Evolutionary conservation across 768 basidiomycete species (phyloP).

Genomic region (Hygrophoropsis aurantiaca): DNA sequence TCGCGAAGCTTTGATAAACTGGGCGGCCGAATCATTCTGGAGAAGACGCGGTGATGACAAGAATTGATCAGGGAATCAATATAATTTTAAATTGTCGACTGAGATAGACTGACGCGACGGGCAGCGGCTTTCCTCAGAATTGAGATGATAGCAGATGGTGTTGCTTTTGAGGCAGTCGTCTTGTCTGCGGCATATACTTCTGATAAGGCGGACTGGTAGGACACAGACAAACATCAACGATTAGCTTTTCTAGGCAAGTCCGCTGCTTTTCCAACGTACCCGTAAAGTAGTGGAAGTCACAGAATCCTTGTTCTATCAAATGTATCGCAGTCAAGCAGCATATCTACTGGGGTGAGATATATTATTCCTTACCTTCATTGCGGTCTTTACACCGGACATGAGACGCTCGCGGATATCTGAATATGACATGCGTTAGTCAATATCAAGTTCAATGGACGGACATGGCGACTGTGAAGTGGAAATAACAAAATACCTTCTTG

Average conservation of each 20-base stretch:
- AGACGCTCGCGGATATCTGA: slow-evolving; percentile 56
- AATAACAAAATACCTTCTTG: no score
- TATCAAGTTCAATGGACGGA: no score
- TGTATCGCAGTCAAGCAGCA: slow-evolving; percentile 4
- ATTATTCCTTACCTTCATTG: slow-evolving; percentile 58
- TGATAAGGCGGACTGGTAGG: slow-evolving; percentile 58
- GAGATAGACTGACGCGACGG: slow-evolving; percentile 55
- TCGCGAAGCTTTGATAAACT: slow-evolving; percentile 58
- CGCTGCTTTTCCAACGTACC: slow-evolving; percentile 38
- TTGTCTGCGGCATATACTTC: slow-evolving; percentile 74
- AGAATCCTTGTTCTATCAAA: slow-evolving; percentile 52
- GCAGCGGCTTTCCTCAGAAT: slow-evolving; percentile 59
- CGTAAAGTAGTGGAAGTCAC: slow-evolving; percentile 55
- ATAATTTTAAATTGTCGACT: neutral
- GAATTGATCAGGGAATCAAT: slow-evolving; percentile 5
- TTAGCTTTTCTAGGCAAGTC: neutral
- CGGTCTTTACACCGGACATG: slow-evolving; percentile 53
- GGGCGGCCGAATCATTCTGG: slow-evolving; percentile 59
- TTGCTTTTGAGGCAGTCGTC: slow-evolving; percentile 38
- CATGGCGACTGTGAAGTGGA: no score
- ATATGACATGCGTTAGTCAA: neutral
- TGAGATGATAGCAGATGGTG: slow-evolving; percentile 47
- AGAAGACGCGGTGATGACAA: neutral
- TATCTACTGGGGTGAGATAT: neutral
- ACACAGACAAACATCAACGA: neutral